Conservation (phyloP, 257 asterid species). For the Paulownia fortunei region DNA sequence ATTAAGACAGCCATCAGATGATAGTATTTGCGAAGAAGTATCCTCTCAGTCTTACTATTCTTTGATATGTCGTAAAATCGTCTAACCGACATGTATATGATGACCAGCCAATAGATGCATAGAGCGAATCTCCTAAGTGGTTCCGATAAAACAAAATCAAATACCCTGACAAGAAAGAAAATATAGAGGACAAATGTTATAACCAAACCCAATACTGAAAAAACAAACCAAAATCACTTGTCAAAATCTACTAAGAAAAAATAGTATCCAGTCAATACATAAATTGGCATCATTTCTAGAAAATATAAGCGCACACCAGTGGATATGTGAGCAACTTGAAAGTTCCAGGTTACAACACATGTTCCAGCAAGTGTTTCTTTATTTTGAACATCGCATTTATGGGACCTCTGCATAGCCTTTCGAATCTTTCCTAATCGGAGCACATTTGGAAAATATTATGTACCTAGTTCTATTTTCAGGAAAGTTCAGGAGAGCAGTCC, state of each 20-base stretch:
- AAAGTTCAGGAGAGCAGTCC: conserved; percentile 22
- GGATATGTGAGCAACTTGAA: background rate
- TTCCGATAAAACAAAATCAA: conserved; percentile 78
- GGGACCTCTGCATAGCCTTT: background rate
- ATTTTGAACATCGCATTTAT: background rate
- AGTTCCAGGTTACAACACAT: conserved; percentile 1
- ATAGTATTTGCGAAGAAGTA: conserved; percentile 96
- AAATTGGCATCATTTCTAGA: background rate
- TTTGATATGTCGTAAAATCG: conserved; percentile 80
- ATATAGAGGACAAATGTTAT: conserved; percentile 23
- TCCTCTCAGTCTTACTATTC: conserved; percentile 83
- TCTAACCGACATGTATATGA: conserved; percentile 71
- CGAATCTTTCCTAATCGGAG: conserved; percentile 1
- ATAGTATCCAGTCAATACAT: conserved; percentile 5
- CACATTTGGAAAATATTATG: background rate
- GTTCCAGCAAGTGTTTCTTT: background rate
- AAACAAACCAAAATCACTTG: background rate
- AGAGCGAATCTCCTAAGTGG: conserved; percentile 76
- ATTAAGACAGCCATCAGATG: conserved; percentile 82
- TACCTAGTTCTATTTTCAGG: conserved; percentile 5
- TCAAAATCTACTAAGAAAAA: conserved; percentile 2
- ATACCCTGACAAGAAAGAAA: conserved; percentile 58
- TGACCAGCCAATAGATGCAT: conserved; percentile 81
- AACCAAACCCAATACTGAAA: conserved; percentile 19
- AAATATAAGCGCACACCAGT: background rate